Conservation (phyloP, 768 basidiomycete species). For the Tephrocybe sp. region DNA sequence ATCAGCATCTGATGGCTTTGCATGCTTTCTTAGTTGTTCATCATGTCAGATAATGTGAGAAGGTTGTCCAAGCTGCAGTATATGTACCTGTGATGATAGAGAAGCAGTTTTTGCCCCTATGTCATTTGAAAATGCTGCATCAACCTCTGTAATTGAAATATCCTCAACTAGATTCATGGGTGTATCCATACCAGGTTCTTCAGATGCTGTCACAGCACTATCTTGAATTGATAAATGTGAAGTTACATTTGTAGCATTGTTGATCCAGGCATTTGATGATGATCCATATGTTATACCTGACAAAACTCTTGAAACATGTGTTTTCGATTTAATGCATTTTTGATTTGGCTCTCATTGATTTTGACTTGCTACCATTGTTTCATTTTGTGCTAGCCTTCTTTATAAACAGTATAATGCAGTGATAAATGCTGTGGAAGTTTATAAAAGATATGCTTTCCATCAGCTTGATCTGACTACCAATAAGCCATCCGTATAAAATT, state of each 20-base stretch:
- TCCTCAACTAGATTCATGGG: too few species aligned
- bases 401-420: neutral
- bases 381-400: neutral
- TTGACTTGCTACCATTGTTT: neutral
- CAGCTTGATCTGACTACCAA: neutral
- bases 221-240: neutral
- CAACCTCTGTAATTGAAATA: too few species aligned
- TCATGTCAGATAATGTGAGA: too few species aligned
- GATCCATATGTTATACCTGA: neutral
- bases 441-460: neutral
- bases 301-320: neutral
- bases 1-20: neutral
- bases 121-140: too few species aligned
- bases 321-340: neutral
- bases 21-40: too few species aligned
- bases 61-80: too few species aligned
- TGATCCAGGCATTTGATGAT: neutral
- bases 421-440: neutral
- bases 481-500: neutral
- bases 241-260: neutral
- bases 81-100: too few species aligned
- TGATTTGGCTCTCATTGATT: neutral
- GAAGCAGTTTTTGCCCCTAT: too few species aligned
- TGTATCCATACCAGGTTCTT: too few species aligned
- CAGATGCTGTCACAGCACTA: neutral